Percentiles rank a stretch among this genome's conserved stretches.
Conservation (phyloP, 1,139 yeast genomes). For the Pichia sp. region DNA sequence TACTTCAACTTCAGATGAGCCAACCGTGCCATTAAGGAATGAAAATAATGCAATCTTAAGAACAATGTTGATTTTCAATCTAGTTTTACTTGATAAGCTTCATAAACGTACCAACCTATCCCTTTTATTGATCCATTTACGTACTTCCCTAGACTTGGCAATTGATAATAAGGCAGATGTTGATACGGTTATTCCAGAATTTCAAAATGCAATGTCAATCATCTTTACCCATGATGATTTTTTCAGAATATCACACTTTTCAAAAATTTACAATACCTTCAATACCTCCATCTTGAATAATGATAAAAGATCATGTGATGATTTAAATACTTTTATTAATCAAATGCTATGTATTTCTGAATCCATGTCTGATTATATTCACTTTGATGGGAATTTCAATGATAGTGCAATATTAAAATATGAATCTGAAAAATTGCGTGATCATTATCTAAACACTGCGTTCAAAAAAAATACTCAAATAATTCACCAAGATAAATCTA, state of each 20-base stretch:
- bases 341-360: constrained; percentile 11
- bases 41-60: not conserved
- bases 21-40: not conserved
- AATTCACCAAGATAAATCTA: not conserved
- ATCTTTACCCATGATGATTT: not conserved
- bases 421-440: constrained; percentile 6
- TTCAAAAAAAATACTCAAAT: not conserved
- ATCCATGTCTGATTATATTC: constrained; percentile 16
- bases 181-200: not conserved
- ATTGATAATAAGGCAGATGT: not conserved
- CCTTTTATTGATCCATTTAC: constrained; percentile 7
- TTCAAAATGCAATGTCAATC: not conserved
- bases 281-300: not conserved
- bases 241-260: not conserved
- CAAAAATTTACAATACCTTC: not conserved
- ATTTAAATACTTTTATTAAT: not conserved
- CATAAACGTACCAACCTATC: constrained; percentile 6
- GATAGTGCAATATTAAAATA: constrained; percentile 8
- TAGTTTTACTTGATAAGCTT: constrained; percentile 8
- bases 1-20: not conserved
- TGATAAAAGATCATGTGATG: not conserved
- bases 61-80: constrained; percentile 4
- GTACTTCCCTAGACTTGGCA: not conserved
- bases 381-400: constrained; percentile 17
- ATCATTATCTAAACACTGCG: not conserved